Evolutionary conservation across 352 stramenopile species (phyloP).

Genomic region (Bremia lactucae): DNA sequence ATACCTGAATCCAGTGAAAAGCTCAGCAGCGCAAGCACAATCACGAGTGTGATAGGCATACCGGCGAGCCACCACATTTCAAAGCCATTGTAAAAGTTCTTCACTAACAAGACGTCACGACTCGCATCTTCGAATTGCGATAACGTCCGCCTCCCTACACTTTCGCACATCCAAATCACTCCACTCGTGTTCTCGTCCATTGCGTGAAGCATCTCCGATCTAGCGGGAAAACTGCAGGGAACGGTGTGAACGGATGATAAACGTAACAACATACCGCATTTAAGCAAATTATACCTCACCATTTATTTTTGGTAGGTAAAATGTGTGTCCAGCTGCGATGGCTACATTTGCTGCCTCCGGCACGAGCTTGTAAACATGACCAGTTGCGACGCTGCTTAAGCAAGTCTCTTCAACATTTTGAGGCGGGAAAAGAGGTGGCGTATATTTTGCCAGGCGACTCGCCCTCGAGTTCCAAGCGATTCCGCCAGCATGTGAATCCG

Average conservation of each 20-base stretch:
- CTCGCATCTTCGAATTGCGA: slow-evolving; percentile 27
- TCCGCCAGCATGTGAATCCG: slow-evolving; percentile 82
- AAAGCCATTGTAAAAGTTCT: slow-evolving; percentile 71
- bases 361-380: background rate
- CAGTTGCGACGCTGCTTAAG: slow-evolving; percentile 5
- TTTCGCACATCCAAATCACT: slow-evolving; percentile 38
- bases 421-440: background rate
- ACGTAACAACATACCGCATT: slow-evolving; percentile 12
- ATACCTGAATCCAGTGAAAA: slow-evolving; percentile 57
- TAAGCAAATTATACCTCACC: slow-evolving; percentile 19
- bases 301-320: no score
- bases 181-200: slow-evolving; percentile 70
- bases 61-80: slow-evolving; percentile 81
- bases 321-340: no score
- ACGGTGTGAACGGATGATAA: no score
- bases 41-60: slow-evolving; percentile 64
- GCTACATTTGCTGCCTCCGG: slow-evolving; percentile 1
- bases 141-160: slow-evolving; percentile 45
- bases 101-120: slow-evolving; percentile 21
- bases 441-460: slow-evolving; percentile 1
- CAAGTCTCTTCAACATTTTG: slow-evolving; percentile 1
- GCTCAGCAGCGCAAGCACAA: slow-evolving; percentile 61
- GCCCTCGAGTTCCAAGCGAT: slow-evolving; percentile 31
- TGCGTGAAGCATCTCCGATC: background rate
- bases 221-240: no score